A percentile compares a stretch with the other conserved stretches of the same genome.
Conservation (phyloP, 768 basidiomycete genomes). For the Mycena haematopus region DNA sequence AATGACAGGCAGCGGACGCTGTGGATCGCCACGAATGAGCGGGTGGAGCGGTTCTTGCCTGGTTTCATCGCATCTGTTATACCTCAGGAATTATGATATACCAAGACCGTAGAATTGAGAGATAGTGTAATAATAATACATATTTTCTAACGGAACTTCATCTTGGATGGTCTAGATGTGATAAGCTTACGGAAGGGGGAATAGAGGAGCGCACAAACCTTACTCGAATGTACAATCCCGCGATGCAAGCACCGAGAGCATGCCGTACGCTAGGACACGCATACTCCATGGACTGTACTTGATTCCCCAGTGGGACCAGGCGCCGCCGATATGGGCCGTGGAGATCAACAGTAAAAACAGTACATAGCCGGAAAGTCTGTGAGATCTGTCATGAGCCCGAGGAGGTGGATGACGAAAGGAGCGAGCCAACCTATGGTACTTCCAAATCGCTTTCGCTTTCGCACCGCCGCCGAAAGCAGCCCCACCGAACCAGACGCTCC, state of each 20-base stretch:
- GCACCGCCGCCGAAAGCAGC: conserved; percentile 71
- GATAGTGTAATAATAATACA: conserved; percentile 37
- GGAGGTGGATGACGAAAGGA: not conserved
- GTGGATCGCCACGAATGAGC: conserved; percentile 86
- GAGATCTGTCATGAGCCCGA: conserved; percentile 11
- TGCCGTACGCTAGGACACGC: conserved; percentile 56
- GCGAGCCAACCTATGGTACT: conserved; percentile 71
- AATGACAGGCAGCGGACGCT: conserved; percentile 69
- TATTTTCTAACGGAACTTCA: conserved; percentile 51
- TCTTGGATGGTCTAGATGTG: conserved; percentile 61
- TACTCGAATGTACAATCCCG: conserved; percentile 53
- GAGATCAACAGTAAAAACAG: conserved; percentile 65
- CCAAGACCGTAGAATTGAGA: conserved; percentile 11
- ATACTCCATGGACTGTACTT: conserved; percentile 44
- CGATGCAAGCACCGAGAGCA: conserved; percentile 58
- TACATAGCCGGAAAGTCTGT: conserved; percentile 75
- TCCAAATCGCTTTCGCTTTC: conserved; percentile 80
- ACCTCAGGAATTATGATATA: conserved; percentile 39
- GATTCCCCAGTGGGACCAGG: conserved; percentile 66
- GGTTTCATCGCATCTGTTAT: conserved; percentile 84
- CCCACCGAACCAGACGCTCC: conserved; percentile 81
- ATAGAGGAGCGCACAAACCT: conserved; percentile 48
- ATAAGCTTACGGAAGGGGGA: not conserved
- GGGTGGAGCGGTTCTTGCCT: conserved; percentile 91
- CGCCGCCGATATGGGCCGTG: conserved; percentile 75